A percentile compares a stretch with the other conserved stretches of the same genome.
Evolutionary conservation across 441 rosid genomes (phyloP).

Genomic region (Brassica hybrid): DNA sequence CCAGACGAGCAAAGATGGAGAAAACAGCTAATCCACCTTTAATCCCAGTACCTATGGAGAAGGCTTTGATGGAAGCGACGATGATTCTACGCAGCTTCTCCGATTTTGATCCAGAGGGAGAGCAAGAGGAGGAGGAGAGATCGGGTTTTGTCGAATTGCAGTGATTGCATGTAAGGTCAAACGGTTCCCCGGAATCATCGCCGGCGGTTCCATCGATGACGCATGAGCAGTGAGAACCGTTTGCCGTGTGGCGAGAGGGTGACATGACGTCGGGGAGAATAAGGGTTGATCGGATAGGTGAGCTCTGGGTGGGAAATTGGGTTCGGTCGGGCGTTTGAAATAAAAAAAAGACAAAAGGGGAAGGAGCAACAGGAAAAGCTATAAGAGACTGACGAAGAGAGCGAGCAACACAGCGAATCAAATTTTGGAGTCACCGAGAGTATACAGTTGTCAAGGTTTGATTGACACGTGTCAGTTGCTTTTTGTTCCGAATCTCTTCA

Average conservation of each 20-base stretch:
- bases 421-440: no score
- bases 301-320: slow-evolving; percentile 31
- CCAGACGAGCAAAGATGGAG: no score
- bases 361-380: not conserved
- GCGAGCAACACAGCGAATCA: not conserved
- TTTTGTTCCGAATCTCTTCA: no score
- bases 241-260: slow-evolving; percentile 28
- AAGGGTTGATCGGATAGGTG: slow-evolving; percentile 5
- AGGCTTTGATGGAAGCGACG: no score
- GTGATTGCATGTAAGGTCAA: slow-evolving; percentile 40
- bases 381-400: slow-evolving; percentile 2
- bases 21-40: no score
- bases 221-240: slow-evolving; percentile 31
- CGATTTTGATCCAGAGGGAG: slow-evolving; percentile 3
- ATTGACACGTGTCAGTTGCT: no score
- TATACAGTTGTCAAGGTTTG: no score
- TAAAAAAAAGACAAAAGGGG: slow-evolving; percentile 39
- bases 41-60: no score
- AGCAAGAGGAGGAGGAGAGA: slow-evolving; percentile 18
- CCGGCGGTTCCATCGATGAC: slow-evolving; percentile 20
- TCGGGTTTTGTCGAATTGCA: slow-evolving; percentile 37
- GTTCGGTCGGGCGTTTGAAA: slow-evolving; percentile 24
- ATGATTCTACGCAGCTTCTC: not conserved
- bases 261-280: slow-evolving; percentile 36
- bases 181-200: slow-evolving; percentile 29